Evolutionary conservation across 805 yeast species (phyloP), one percentile per base, ranked within the genome.

Genomic region (Komagataella pseudopastoris): DNA sequence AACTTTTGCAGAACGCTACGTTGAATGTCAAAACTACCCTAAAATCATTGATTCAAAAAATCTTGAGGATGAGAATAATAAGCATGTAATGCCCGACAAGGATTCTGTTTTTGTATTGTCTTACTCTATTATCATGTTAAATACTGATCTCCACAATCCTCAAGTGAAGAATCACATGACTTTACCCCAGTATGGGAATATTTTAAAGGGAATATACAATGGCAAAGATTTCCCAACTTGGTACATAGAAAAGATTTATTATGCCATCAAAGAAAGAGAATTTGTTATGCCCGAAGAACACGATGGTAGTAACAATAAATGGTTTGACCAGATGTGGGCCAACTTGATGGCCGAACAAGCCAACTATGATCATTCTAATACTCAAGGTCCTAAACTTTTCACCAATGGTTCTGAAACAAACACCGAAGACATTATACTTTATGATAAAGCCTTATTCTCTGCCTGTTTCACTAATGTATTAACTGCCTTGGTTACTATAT

Each of bases 221-320:
- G 74, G 74, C 24, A 74, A 76, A 44, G 93, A 90, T 65, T 90
- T 86, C 69, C 91, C 95, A 3, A 75, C 74, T 22, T 89, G 96
- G 86, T 91, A 88, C 61, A 71, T 91, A 55, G 81, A 83, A 54
- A 85, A 78, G 56, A 88, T 91, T 23, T 93, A 86, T 65, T 69
- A 76, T 23, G 85, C 95, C 1, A 90, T 93, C 51, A 76, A 80
- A 54, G 87, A 83, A 52, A 78, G 85, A 50, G 99, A 93, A 65
- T 93, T 93, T 56, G 88, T 93, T 49, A 87, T 95, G 90, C 98
- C 99, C 0, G 98, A 93, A 60, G 99, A 93, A 60, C 97, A 91
- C 59, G 95, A 88, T 62, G 93, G 91, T 14, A 87, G 89, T 8
- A 86, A 88, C 18, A 88, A 85, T 62, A 44, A 20, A 20, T 85